phyloP scores from a whole-genome alignment of 2,329 filamentous ascomycete genomes.

The Cercospora canescens region DNA sequence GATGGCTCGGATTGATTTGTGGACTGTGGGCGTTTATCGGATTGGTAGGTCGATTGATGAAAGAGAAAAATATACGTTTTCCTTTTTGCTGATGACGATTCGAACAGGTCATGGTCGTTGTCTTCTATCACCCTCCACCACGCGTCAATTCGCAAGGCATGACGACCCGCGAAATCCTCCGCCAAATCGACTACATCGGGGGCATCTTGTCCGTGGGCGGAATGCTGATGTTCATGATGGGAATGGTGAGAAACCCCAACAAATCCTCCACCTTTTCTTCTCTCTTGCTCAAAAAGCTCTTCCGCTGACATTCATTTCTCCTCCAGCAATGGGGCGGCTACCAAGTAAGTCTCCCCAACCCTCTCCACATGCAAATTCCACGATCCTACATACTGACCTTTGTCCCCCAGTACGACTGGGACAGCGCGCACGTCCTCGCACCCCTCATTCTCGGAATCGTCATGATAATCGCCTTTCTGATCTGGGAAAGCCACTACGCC shows the following conservation, averaged over 20 bases:
- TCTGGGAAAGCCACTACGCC: constrained; percentile 36
- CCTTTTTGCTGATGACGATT: background rate
- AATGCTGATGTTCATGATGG: constrained; percentile 53
- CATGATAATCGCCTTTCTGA: constrained; percentile 34
- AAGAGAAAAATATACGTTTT: too few relatives aligned
- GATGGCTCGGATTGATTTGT: constrained; percentile 56
- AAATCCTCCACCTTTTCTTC: too few relatives aligned
- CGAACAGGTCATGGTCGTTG: constrained; percentile 41
- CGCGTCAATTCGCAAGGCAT: constrained; percentile 46
- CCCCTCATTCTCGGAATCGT: constrained; percentile 35
- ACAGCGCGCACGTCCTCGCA: constrained; percentile 34
- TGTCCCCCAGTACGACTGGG: constrained; percentile 29
- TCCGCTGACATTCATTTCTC: background rate
- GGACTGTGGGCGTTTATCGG: constrained; percentile 54
- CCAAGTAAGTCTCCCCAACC: constrained; percentile 15
- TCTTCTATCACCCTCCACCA: constrained; percentile 58
- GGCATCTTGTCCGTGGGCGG: constrained; percentile 53
- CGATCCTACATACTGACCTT: background rate
- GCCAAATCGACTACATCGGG: constrained; percentile 53
- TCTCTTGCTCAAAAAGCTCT: too few relatives aligned
- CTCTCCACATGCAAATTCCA: background rate
- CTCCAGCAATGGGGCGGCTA: constrained; percentile 26
- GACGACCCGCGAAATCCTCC: constrained; percentile 43
- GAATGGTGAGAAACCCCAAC: constrained; percentile 25
- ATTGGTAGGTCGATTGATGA: constrained; percentile 32